Evolutionary conservation across 345 rosid species (phyloP).

Genomic region (Tarenaya hassleriana): DNA sequence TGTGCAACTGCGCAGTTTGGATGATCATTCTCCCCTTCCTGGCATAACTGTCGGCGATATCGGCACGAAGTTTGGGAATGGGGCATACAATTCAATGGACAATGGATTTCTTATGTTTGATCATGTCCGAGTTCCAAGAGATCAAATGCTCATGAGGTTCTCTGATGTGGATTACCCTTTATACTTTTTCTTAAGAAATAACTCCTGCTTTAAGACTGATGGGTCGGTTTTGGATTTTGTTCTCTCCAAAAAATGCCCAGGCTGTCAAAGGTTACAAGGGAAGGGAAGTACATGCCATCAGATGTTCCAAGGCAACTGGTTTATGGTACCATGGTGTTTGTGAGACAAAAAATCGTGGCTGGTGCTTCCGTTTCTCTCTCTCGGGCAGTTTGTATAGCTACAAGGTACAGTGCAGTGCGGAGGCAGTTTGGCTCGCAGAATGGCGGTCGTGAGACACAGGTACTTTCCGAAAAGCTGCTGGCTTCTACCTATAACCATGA

Average conservation of each 20-base stretch:
- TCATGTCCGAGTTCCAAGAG: conserved; percentile 83
- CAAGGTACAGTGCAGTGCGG: conserved; percentile 93
- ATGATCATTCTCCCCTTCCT: conserved; percentile 94
- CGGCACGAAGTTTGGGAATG: conserved; percentile 88
- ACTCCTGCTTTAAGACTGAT: not conserved
- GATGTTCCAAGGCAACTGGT: conserved; percentile 77
- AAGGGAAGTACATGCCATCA: conserved; percentile 66
- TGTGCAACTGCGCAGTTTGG: conserved; percentile 89
- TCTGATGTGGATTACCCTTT: not conserved
- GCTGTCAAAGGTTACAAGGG: conserved; percentile 72
- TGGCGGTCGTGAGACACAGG: conserved; percentile 83
- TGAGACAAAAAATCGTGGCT: conserved; percentile 76
- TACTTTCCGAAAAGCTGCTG: conserved; percentile 21
- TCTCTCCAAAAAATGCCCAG: too few relatives aligned
- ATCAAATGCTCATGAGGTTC: conserved; percentile 95
- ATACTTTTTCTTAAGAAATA: too few relatives aligned
- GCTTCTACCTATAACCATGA: too few relatives aligned
- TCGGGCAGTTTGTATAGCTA: conserved; percentile 92
- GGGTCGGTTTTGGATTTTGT: conserved; percentile 21
- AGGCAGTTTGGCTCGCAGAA: conserved; percentile 83
- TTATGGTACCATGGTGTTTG: conserved; percentile 95
- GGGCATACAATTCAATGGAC: conserved; percentile 93
- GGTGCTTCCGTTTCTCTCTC: conserved; percentile 87
- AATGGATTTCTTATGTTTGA: conserved; percentile 89
- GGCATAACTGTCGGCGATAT: conserved; percentile 91